A percentile compares a stretch with the other conserved stretches of the same genome.
These are phyloP conservation scores for Coprinellus micaceus DNA, from an alignment of 768 basidiomycete genomes.

Conservation along the genomic window DNA sequence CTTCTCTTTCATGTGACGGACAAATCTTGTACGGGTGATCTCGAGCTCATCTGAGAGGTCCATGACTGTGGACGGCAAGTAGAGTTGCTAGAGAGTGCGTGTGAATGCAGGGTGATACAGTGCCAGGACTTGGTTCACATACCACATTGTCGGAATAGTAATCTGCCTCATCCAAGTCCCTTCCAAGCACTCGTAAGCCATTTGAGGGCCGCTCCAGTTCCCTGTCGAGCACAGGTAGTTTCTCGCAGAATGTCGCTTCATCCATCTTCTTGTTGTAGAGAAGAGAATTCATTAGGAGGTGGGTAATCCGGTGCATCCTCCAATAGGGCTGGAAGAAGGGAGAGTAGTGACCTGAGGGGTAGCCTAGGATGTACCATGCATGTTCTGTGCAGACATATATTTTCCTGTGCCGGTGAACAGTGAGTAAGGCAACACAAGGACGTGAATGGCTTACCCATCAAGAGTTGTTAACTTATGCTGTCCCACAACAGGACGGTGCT, in stretches of 20 bases:
- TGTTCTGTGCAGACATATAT: slow-evolving; percentile 58
- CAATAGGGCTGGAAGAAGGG: slow-evolving; percentile 46
- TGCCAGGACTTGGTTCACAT: slow-evolving; percentile 18
- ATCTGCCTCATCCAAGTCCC: slow-evolving; percentile 39
- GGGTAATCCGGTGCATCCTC: slow-evolving; percentile 46
- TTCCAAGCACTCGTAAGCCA: slow-evolving; percentile 38
- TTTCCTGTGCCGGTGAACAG: slow-evolving; percentile 35
- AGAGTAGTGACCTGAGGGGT: slow-evolving; percentile 43
- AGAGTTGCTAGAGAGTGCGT: slow-evolving; percentile 34
- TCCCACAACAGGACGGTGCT: slow-evolving; percentile 10
- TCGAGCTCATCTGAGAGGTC: slow-evolving; percentile 29
- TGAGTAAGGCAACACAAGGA: background rate
- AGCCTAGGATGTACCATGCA: slow-evolving; percentile 70
- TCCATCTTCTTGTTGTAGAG: slow-evolving; percentile 32
- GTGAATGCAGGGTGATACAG: background rate
- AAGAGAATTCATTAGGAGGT: slow-evolving; percentile 41
- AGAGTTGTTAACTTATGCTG: slow-evolving; percentile 22
- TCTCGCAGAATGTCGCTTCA: slow-evolving; percentile 36
- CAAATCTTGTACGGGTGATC: background rate
- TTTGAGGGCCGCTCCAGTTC: slow-evolving; percentile 27
- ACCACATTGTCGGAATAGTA: slow-evolving; percentile 46
- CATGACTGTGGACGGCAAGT: slow-evolving; percentile 26
- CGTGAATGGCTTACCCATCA: slow-evolving; percentile 38
- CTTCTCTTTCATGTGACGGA: background rate
- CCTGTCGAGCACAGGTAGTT: slow-evolving; percentile 26